Conservation (phyloP, 176 grass and related monocot species). For the Guadua angustifolia region DNA sequence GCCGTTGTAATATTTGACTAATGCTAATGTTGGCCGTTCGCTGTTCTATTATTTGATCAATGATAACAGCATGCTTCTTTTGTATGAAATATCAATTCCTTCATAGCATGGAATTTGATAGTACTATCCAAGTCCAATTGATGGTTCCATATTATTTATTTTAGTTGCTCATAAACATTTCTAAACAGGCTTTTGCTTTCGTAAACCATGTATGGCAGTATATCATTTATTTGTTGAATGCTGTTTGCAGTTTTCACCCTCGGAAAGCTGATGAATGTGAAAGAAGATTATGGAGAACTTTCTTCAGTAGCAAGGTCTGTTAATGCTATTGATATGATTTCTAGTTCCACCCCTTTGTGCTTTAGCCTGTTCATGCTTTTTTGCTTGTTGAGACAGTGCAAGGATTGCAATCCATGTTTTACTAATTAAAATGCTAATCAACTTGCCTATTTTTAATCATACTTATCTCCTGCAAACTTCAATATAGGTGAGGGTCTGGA, state of each 20-base stretch:
- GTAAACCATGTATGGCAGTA: not conserved
- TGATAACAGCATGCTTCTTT: not conserved
- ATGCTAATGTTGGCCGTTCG: too few species aligned
- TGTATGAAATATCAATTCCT: slow-evolving; percentile 1
- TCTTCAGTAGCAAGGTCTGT: slow-evolving; percentile 85
- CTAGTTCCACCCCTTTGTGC: not conserved
- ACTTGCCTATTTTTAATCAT: slow-evolving; percentile 23
- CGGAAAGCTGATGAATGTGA: slow-evolving; percentile 89
- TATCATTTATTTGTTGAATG: slow-evolving; percentile 3
- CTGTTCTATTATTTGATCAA: too few species aligned
- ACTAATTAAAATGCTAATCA: not conserved
- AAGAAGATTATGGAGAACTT: slow-evolving; percentile 82
- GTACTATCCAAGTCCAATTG: not conserved
- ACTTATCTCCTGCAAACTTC: slow-evolving; percentile 31
- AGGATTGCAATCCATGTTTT: not conserved
- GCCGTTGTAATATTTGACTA: too few species aligned
- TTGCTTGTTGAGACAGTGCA: slow-evolving; percentile 28
- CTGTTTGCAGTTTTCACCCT: slow-evolving; percentile 82
- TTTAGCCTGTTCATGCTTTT: slow-evolving; percentile 4
- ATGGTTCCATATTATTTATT: not conserved
- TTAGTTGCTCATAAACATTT: slow-evolving; percentile 22
- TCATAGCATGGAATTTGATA: slow-evolving; percentile 6
- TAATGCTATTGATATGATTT: slow-evolving; percentile 22
- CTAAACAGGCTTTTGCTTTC: not conserved
- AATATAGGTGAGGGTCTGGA: slow-evolving; percentile 86